phyloP scores from a whole-genome alignment of 805 yeast genomes.

The Zygosaccharomyces gambellarensis region DNA sequence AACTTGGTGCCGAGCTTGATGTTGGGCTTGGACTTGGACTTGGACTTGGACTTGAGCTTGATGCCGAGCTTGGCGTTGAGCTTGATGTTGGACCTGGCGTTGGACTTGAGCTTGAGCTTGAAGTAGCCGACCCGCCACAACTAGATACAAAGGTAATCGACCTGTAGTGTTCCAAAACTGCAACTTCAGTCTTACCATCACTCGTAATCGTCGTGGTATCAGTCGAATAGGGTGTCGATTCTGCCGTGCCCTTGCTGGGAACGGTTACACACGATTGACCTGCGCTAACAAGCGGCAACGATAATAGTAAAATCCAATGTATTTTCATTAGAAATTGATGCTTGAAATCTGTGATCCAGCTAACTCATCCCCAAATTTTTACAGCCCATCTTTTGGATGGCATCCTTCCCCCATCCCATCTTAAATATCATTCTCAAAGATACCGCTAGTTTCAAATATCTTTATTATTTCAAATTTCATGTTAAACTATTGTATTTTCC shows the following conservation, averaged over 20 bases:
- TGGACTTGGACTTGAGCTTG: not conserved
- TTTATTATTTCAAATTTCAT: not conserved
- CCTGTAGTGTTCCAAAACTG: conserved; percentile 22
- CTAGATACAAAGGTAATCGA: conserved; percentile 23
- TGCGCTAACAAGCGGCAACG: not conserved
- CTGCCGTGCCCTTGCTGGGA: conserved; percentile 22
- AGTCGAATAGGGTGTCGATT: conserved; percentile 25
- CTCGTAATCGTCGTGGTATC: conserved; percentile 16
- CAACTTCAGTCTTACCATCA: conserved; percentile 18
- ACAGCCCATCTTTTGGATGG: too few relatives aligned
- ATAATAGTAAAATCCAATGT: not conserved
- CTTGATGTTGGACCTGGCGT: too few relatives aligned
- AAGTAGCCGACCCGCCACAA: conserved; percentile 15
- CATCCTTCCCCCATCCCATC: not conserved
- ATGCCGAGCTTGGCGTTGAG: not conserved
- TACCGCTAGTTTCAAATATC: not conserved
- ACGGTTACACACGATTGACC: conserved; percentile 19
- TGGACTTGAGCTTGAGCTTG: not conserved
- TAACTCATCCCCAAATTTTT: not conserved
- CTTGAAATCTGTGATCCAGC: not conserved
- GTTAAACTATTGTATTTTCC: not conserved
- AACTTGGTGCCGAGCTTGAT: not conserved
- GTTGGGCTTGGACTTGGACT: not conserved
- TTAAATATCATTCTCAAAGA: not conserved
- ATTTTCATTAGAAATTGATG: not conserved